Percentiles rank a stretch among this genome's conserved stretches.
Conservation (phyloP, 306 rosid genomes). For the Alnus glutinosa region DNA sequence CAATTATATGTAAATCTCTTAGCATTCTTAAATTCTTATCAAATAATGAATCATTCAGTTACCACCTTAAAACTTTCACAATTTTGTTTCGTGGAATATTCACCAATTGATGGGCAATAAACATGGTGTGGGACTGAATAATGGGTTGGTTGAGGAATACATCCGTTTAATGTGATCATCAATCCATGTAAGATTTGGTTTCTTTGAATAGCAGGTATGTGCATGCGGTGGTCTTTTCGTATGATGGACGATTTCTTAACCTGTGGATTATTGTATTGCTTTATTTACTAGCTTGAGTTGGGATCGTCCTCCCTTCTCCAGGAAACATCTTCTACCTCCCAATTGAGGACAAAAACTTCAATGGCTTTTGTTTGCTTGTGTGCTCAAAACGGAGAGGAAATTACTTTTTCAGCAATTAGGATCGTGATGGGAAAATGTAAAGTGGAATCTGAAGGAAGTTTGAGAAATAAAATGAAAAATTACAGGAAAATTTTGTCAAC, state of each 20-base stretch:
- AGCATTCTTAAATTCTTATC: constrained; percentile 14
- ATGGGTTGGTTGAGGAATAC: not conserved
- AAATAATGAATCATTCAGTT: constrained; percentile 23
- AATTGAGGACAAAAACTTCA: not conserved
- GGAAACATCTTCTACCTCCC: not conserved
- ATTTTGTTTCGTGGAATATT: constrained; percentile 6
- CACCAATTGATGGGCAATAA: not conserved
- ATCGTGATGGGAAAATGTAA: not conserved
- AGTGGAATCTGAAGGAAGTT: not conserved
- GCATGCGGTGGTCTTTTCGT: not conserved
- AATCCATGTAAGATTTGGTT: not conserved
- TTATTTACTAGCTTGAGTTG: not conserved
- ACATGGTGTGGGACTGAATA: not conserved
- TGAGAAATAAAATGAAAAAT: constrained; percentile 10
- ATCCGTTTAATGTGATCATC: not conserved
- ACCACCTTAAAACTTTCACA: not conserved
- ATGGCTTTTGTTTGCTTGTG: not conserved
- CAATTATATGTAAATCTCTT: constrained; percentile 35
- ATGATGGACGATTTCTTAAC: not conserved
- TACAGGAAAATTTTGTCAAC: not conserved
- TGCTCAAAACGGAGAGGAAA: not conserved
- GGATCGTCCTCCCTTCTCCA: not conserved
- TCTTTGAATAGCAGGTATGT: not conserved
- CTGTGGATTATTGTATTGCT: not conserved
- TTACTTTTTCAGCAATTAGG: not conserved